These are phyloP conservation scores for Starmerella scarabaei DNA, from an alignment of 805 yeast genomes.

Conservation along the genomic window DNA sequence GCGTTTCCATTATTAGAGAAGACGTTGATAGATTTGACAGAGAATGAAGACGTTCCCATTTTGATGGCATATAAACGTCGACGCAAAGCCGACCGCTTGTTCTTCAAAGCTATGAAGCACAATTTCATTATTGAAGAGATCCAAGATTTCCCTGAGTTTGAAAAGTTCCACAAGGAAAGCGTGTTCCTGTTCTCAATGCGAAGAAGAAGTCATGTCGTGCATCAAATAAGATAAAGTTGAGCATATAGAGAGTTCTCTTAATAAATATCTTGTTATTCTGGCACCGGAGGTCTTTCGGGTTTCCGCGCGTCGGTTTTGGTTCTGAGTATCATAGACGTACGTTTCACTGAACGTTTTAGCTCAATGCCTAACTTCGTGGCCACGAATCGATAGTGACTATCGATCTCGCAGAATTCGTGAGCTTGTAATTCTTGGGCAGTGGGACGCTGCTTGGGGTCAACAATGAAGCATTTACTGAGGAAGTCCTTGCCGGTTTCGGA, in stretches of 20 bases:
- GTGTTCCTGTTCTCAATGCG: conserved; percentile 33
- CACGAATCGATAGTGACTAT: conserved; percentile 14
- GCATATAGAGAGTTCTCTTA: too few species aligned
- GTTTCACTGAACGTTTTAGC: conserved; percentile 9
- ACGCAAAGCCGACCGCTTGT: conserved; percentile 34
- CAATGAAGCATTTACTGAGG: conserved; percentile 58
- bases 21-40: conserved; percentile 36
- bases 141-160: conserved; percentile 19
- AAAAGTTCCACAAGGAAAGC: conserved; percentile 29
- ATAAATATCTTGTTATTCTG: too few species aligned
- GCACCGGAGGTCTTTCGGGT: too few species aligned
- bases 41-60: conserved; percentile 30
- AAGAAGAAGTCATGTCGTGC: conserved; percentile 8
- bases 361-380: conserved; percentile 19
- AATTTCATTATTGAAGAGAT: conserved; percentile 25
- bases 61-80: conserved; percentile 44
- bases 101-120: conserved; percentile 27
- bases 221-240: too few species aligned
- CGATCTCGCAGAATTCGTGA: conserved; percentile 14
- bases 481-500: conserved; percentile 56
- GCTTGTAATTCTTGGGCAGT: conserved; percentile 43
- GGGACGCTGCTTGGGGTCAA: conserved; percentile 75
- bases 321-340: conserved; percentile 5
- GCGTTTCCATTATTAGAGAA: conserved; percentile 41
- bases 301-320: conserved; percentile 1